These are phyloP conservation scores for Coprinopsis sp. DNA, from an alignment of 768 basidiomycete genomes.

Conservation along the genomic window DNA sequence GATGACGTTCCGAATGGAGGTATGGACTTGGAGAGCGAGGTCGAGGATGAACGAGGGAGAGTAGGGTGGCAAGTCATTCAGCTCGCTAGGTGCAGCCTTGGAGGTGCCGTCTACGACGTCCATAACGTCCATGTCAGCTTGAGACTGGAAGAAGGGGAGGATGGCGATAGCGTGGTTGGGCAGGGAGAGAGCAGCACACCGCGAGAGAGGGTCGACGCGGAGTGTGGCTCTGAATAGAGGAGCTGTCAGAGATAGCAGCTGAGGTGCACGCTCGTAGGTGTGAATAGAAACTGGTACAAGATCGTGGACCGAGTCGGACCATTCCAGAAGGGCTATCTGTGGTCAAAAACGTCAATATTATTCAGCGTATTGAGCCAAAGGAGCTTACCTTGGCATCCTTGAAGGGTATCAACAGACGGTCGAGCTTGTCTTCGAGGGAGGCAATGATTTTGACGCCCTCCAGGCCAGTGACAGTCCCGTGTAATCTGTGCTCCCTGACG, in stretches of 20 bases:
- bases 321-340: constrained; percentile 93
- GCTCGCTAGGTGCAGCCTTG: too few species aligned
- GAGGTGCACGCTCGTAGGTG: constrained; percentile 92
- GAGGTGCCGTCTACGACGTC: constrained; percentile 73
- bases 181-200: constrained; percentile 81
- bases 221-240: constrained; percentile 60
- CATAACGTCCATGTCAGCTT: constrained; percentile 71
- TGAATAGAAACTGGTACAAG: constrained; percentile 92
- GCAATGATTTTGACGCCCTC: constrained; percentile 75
- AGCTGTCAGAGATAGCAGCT: constrained; percentile 74
- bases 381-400: constrained; percentile 82
- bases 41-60: constrained; percentile 90
- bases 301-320: constrained; percentile 78
- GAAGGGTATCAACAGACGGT: constrained; percentile 88
- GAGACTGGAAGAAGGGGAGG: constrained; percentile 84
- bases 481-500: constrained; percentile 73
- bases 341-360: too few species aligned
- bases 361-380: neutral
- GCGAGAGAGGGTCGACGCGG: constrained; percentile 79
- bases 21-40: constrained; percentile 67
- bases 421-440: constrained; percentile 75
- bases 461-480: constrained; percentile 86
- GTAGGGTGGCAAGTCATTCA: too few species aligned
- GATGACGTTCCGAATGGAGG: constrained; percentile 75
- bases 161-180: constrained; percentile 91